phyloP scores from a whole-genome alignment of 2,329 filamentous ascomycete species.

The Calonectria fujianensis region DNA sequence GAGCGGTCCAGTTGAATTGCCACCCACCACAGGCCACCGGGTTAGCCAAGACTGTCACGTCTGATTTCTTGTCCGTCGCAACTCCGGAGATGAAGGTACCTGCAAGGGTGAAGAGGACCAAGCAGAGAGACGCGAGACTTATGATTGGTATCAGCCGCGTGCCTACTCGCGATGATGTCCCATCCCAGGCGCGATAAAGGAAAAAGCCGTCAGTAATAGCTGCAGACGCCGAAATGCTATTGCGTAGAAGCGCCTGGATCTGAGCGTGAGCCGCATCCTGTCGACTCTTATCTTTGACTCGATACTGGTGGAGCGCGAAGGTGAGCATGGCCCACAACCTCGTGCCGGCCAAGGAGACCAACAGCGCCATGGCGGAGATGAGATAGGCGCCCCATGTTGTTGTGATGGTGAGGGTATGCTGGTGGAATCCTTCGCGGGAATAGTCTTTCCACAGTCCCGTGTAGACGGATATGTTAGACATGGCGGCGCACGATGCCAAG shows the following conservation, averaged over 20 bases:
- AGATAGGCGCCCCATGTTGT: not conserved
- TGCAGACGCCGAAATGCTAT: not conserved
- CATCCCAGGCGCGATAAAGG: constrained; percentile 2
- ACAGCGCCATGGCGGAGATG: not conserved
- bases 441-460: not conserved
- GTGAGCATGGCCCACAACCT: not conserved
- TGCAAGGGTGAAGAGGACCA: not conserved
- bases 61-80: not conserved
- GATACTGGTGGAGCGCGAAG: not conserved
- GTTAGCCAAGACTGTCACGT: not conserved
- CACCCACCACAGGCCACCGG: not conserved
- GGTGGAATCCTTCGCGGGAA: not conserved
- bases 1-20: constrained; percentile 4
- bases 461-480: not conserved
- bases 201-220: not conserved
- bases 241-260: constrained; percentile 1
- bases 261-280: not conserved
- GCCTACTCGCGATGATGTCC: not conserved
- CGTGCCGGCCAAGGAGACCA: not conserved
- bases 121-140: not conserved
- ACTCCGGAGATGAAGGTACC: constrained; percentile 11
- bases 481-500: not conserved
- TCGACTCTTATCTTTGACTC: not conserved
- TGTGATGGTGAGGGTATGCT: not conserved
- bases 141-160: not conserved